Conservation (phyloP, 2,329 filamentous ascomycete species). For the Cercospora berteroae region DNA sequence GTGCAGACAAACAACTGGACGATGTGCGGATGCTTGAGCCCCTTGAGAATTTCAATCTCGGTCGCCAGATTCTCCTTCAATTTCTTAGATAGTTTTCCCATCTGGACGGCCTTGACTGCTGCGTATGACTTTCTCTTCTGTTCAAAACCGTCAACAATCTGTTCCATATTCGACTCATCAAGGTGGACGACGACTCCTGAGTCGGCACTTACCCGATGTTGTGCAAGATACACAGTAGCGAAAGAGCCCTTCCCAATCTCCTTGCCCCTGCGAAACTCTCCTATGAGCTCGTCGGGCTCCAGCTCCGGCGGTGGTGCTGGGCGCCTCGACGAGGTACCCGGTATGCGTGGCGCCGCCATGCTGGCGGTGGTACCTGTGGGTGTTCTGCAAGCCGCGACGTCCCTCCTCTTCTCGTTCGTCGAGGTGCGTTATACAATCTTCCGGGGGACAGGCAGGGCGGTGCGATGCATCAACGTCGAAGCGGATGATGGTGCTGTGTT, state of each 20-base stretch:
- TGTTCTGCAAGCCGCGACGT: constrained; percentile 7
- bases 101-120: constrained; percentile 94
- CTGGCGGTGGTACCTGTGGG: constrained; percentile 13
- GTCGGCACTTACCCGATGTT: constrained; percentile 34
- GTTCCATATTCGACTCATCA: not conserved
- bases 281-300: constrained; percentile 53
- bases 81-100: constrained; percentile 88
- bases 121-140: constrained; percentile 74
- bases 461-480: not conserved
- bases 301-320: constrained; percentile 35
- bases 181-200: not conserved
- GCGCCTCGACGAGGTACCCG: constrained; percentile 36
- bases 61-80: constrained; percentile 92
- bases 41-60: constrained; percentile 94
- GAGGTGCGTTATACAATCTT: not conserved
- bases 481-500: not conserved
- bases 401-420: constrained; percentile 15
- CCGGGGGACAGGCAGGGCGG: not conserved
- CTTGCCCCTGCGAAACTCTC: constrained; percentile 76
- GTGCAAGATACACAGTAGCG: constrained; percentile 74
- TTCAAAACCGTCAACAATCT: constrained; percentile 18
- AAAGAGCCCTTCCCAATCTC: constrained; percentile 98
- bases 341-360: constrained; percentile 33
- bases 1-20: constrained; percentile 93
- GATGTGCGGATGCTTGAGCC: constrained; percentile 91